Evolutionary conservation across 2,329 filamentous ascomycete genomes (phyloP).

Genomic region (Neopestalotiopsis clavispora): DNA sequence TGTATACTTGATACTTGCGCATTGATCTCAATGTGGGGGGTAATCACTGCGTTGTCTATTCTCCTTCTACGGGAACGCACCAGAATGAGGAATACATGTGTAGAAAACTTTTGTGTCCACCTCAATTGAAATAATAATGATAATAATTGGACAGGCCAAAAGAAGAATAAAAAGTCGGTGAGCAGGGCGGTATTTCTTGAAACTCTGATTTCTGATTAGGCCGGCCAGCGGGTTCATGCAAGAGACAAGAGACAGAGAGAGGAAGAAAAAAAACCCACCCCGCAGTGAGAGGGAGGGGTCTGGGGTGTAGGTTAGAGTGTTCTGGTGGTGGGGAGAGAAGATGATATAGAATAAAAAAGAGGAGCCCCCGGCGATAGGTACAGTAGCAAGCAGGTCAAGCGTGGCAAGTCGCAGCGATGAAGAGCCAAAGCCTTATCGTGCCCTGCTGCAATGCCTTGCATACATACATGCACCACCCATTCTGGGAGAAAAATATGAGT

Average conservation of each 20-base stretch:
- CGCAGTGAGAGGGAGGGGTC: not conserved
- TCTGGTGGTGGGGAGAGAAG: not conserved
- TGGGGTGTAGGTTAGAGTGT: not conserved
- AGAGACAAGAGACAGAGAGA: too few species aligned
- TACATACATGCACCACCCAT: not conserved
- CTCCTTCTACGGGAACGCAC: not conserved
- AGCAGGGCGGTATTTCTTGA: not conserved
- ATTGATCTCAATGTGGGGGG: not conserved
- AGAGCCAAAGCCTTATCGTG: not conserved
- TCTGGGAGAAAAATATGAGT: not conserved
- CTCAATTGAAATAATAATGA: not conserved
- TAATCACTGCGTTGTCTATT: not conserved
- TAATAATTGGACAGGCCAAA: not conserved
- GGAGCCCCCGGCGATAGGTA: too few species aligned
- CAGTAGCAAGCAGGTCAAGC: too few species aligned
- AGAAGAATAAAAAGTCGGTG: slow-evolving; percentile 9
- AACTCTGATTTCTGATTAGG: slow-evolving; percentile 13
- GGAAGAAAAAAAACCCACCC: not conserved
- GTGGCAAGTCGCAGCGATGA: not conserved
- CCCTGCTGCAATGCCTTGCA: not conserved
- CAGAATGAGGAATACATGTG: not conserved
- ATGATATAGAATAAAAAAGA: not conserved
- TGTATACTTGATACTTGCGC: not conserved
- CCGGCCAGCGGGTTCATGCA: not conserved
- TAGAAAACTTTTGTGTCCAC: too few species aligned